Percentiles rank a stretch among this genome's conserved stretches.
These are phyloP conservation scores for Stagonosporopsis chrysanthemi DNA, from an alignment of 2,329 filamentous ascomycete species.

Conservation along the genomic window DNA sequence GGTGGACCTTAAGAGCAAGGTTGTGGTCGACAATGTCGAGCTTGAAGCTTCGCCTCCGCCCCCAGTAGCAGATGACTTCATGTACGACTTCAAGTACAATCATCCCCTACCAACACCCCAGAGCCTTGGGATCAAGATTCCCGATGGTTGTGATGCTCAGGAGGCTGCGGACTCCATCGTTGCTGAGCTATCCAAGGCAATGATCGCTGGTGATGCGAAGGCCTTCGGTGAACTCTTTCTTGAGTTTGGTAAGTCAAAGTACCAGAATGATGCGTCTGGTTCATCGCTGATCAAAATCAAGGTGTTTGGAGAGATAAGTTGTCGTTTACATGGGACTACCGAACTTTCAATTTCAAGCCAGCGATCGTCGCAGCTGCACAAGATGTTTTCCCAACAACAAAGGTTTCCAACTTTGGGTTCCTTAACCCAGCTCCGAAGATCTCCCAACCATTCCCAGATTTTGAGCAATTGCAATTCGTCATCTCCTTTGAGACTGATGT, in stretches of 20 bases:
- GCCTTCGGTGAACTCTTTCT: conserved; percentile 15
- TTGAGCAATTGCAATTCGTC: conserved; percentile 13
- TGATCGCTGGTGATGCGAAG: conserved; percentile 11
- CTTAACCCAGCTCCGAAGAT: conserved; percentile 8
- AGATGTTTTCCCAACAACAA: conserved; percentile 12
- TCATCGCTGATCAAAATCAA: neutral
- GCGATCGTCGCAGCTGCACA: conserved; percentile 14
- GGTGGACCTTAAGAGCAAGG: conserved; percentile 2
- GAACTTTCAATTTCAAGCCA: conserved; percentile 14
- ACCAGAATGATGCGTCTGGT: neutral
- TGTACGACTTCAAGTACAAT: conserved; percentile 55
- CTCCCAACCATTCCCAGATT: conserved; percentile 12
- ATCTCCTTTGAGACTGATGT: conserved; percentile 19
- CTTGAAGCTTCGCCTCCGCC: conserved; percentile 4
- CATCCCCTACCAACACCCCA: conserved; percentile 43
- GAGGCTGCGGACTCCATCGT: conserved; percentile 6
- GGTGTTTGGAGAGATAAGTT: conserved; percentile 18
- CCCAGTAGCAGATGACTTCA: conserved; percentile 51
- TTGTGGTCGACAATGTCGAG: conserved; percentile 7
- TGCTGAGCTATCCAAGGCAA: conserved; percentile 3
- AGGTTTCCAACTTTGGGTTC: neutral
- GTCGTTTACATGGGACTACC: conserved; percentile 19
- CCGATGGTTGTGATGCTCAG: conserved; percentile 7
- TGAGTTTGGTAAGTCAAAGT: conserved; percentile 8
- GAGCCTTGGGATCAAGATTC: conserved; percentile 21